Evolutionary conservation across 768 basidiomycete genomes (phyloP), one percentile per base, ranked within the genome.

Genomic region (Auricularia heimuer): DNA sequence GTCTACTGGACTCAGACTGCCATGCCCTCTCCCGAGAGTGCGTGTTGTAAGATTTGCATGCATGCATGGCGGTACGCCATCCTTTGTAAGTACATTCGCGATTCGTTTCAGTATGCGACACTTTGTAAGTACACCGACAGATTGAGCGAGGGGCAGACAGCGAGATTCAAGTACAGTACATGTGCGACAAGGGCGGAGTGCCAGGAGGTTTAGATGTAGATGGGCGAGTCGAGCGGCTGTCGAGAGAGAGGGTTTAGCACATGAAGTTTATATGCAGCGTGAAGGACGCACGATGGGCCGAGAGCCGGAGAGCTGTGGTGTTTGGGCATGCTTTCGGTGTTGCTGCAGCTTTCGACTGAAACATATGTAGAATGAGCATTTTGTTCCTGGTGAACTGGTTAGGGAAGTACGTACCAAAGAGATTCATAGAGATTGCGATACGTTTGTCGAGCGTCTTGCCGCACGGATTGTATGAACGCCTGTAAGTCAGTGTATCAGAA

Each of bases 381-480:
- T 29, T 18, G 29, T 14, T 60, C 0, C 11, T 18, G 7, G 54
- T n/a, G 34, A 12, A 33, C 0, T 60, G 18, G 29, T 21, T 12
- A 12, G 3, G 16, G 0, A 10, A 0, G 7, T 60, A 33, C 56
- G 21, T 60, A 34, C 56, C 56, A 60, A 7, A 60, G 56, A 4
- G 6, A 4, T 4, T 60, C 56, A 4, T 29, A 24, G 24, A 60
- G 11, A 2, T 14, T 10, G 4, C 29, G 56, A 35, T 60, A 60
- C 8, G 56, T 60, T 12, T 60, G 56, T 18, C n/a, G n/a, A 7
- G 8, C 7, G 18, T 54, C 18, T 54, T 58, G 33, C 37, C 64
- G 64, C 18, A 64, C 21, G 29, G 18, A 36, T 36, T 60, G 24
- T 18, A 60, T 37, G 56, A 64, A 64, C 37, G 64, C 64, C 63